phyloP scores from a whole-genome alignment of 176 grass and related monocot species.

The Aegilops bicornis region DNA sequence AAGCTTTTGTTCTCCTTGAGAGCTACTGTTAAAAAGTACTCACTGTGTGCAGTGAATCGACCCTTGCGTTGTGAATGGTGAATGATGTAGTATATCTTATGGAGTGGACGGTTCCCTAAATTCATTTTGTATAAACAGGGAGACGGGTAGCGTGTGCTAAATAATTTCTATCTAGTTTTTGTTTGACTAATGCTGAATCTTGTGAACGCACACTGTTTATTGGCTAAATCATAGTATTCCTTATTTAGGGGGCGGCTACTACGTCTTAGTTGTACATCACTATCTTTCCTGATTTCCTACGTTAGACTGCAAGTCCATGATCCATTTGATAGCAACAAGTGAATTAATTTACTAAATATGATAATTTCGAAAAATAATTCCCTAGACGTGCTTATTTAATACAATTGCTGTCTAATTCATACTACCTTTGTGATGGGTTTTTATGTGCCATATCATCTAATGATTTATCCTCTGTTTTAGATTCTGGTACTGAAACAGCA shows the following conservation, averaged over 20 bases:
- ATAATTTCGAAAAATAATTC: background rate
- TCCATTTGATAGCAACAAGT: background rate
- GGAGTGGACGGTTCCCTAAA: background rate
- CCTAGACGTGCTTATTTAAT: background rate
- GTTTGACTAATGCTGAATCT: background rate
- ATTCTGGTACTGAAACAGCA: constrained; percentile 25
- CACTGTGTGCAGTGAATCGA: background rate
- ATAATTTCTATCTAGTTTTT: background rate
- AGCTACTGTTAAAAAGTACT: background rate
- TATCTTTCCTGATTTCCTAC: background rate
- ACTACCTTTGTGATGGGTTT: background rate
- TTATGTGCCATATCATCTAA: background rate
- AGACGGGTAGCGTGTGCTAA: background rate
- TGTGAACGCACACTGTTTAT: background rate
- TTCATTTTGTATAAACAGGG: background rate
- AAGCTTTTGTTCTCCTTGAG: background rate
- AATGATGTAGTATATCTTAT: background rate
- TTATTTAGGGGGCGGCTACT: background rate
- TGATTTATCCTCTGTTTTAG: constrained; percentile 8
- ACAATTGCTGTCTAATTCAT: background rate
- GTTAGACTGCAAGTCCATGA: background rate
- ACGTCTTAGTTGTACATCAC: background rate
- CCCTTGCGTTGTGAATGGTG: background rate
- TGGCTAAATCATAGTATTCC: background rate
- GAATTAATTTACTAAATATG: background rate